Evolutionary conservation across 768 basidiomycete genomes (phyloP), one percentile per base, ranked within the genome.

Genomic region (Phanerochaete carnosa): DNA sequence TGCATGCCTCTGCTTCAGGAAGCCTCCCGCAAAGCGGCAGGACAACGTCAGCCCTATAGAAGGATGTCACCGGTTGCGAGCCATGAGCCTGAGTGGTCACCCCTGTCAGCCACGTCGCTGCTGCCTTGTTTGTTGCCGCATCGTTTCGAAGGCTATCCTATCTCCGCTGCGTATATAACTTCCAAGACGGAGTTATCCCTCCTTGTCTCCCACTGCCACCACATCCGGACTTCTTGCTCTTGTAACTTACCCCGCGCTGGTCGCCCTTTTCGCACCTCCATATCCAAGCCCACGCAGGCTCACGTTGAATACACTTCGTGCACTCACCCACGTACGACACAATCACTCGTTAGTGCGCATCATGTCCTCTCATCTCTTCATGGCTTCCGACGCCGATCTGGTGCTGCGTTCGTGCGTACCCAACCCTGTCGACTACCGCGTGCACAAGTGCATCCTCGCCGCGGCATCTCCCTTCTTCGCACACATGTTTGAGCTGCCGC

Each of bases 361-460:
- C 39, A 67, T 65, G 62, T 61, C 58, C 35, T 60, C 64, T 19
- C n/a, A 57, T 51, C 62, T 55, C 45, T 81, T 83, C 66, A 73
- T 77, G 63, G 71, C 77, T 52, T 69, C 72, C 29, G 81, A 84
- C 61, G 81, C 84, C 11, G 87, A 88, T 67, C 60, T 83, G 62
- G 67, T 82, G 60, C 76, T 88, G 59, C 75, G 80, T 22, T 81
- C 85, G 0, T 69, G 69, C 37, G 22, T 49, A 22, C 63, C 61
- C 66, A 71, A 80, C 79, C 70, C 90, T 88, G 89, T 91, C 88
- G 89, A 63, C 9, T 63, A 63, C 50, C 57, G 45, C 45, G 57
- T 64, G 37, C 54, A 51, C 53, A 49, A 49, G 45, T 28, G 25
- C 39, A 56, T 60, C 58, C 62, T 66, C n/a, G 54, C 47, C 32